Conservation (phyloP, 768 basidiomycete genomes). For the Lentinula boryana region DNA sequence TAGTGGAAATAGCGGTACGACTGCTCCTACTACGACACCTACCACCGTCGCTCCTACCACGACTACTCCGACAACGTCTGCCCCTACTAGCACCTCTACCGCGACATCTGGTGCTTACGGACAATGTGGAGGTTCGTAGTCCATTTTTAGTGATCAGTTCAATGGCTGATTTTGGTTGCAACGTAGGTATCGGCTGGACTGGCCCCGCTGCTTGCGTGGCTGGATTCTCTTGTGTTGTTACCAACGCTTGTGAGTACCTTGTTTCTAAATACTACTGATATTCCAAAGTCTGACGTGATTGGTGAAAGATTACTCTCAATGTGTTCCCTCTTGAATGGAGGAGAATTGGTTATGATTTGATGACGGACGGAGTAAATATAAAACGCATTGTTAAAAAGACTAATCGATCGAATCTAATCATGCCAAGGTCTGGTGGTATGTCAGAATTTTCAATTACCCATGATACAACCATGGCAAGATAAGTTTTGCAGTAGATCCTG, state of each 20-base stretch:
- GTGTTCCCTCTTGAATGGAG: not conserved
- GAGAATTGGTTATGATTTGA: too few species aligned
- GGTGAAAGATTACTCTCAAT: not conserved
- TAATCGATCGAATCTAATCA: too few species aligned
- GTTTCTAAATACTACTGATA: not conserved
- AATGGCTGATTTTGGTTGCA: not conserved
- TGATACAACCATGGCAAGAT: too few species aligned
- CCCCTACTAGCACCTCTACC: not conserved
- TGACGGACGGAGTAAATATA: too few species aligned
- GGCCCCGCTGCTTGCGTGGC: not conserved
- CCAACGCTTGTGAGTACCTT: slow-evolving; percentile 7
- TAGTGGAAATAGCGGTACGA: not conserved
- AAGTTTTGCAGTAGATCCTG: too few species aligned
- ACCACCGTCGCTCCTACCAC: not conserved
- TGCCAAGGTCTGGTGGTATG: too few species aligned
- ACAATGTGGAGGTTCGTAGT: not conserved
- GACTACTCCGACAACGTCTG: not conserved
- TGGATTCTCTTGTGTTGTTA: slow-evolving; percentile 5
- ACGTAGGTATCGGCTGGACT: slow-evolving; percentile 3
- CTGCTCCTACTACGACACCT: not conserved
- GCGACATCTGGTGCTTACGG: not conserved
- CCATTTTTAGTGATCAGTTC: not conserved
- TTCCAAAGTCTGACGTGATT: not conserved
- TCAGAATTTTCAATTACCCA: too few species aligned
- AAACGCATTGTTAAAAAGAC: too few species aligned